Conservation (phyloP, 371 early-diverging fungal genomes). For the Gilbertella persicaria region DNA sequence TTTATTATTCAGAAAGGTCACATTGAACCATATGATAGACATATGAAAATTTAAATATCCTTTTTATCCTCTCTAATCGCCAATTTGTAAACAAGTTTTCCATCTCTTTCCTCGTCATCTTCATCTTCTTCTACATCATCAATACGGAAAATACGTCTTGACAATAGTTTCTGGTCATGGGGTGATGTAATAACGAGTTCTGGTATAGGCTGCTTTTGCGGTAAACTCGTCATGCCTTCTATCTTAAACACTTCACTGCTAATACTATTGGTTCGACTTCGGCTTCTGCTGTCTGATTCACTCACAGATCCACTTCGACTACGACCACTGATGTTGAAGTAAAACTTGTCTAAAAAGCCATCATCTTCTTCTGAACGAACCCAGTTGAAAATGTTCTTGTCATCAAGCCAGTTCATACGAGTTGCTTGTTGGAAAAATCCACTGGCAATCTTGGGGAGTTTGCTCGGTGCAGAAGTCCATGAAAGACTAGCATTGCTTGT, state of each 20-base stretch:
- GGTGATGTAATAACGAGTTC: neutral
- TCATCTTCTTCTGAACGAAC: conserved; percentile 57
- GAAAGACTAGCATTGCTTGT: conserved; percentile 23
- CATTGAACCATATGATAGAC: too few species aligned
- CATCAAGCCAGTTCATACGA: conserved; percentile 53
- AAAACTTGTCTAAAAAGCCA: conserved; percentile 47
- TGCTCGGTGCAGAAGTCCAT: conserved; percentile 29
- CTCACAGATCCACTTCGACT: conserved; percentile 35
- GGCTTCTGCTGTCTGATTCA: conserved; percentile 25
- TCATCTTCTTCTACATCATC: conserved; percentile 27
- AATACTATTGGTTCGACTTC: conserved; percentile 31
- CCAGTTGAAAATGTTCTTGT: conserved; percentile 61
- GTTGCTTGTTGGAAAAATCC: conserved; percentile 39
- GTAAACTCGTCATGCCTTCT: conserved; percentile 53
- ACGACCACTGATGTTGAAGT: conserved; percentile 29
- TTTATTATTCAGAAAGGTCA: too few species aligned
- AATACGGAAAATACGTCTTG: conserved; percentile 28
- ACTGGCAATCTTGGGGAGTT: conserved; percentile 37
- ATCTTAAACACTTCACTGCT: conserved; percentile 47
- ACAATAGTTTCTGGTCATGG: neutral
- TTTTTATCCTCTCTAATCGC: conserved; percentile 13
- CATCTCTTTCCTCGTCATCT: conserved; percentile 10
- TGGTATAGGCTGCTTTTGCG: conserved; percentile 30
- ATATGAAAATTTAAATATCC: neutral
- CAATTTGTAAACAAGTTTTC: neutral